phyloP scores from a whole-genome alignment of 2,329 filamentous ascomycete genomes.

The Talaromyces islandicus region DNA sequence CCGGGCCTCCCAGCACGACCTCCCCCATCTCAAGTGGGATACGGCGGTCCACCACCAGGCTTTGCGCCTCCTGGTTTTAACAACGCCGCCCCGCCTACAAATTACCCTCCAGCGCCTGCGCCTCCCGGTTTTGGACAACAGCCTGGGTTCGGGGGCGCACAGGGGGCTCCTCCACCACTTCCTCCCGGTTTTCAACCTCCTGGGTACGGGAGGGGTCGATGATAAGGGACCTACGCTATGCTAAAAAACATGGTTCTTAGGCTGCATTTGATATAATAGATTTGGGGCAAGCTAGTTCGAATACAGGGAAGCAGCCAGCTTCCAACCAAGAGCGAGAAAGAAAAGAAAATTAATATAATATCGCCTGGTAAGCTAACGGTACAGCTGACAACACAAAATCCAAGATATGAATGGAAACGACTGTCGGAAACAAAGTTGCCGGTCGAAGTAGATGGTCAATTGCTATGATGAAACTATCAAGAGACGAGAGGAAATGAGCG shows the following conservation, averaged over 20 bases:
- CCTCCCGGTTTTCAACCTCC: conserved; percentile 39
- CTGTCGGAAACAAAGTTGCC: not conserved
- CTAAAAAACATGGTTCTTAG: not conserved
- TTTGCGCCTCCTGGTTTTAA: conserved; percentile 37
- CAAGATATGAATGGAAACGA: not conserved
- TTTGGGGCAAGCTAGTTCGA: conserved; percentile 6
- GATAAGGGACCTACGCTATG: conserved; percentile 13
- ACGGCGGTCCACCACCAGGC: conserved; percentile 48
- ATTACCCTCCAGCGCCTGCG: conserved; percentile 32
- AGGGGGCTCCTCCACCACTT: conserved; percentile 27
- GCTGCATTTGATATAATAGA: not conserved
- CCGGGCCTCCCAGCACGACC: conserved; percentile 60
- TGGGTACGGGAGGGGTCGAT: conserved; percentile 32
- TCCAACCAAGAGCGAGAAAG: not conserved
- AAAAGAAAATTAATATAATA: not conserved
- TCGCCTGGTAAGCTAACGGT: not conserved
- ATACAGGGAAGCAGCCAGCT: conserved; percentile 2
- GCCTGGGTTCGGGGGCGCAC: conserved; percentile 40
- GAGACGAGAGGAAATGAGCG: not conserved
- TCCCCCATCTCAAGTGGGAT: conserved; percentile 62
- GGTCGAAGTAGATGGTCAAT: not conserved
- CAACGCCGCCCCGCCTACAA: conserved; percentile 22
- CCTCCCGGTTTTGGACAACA: conserved; percentile 48
- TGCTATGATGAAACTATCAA: not conserved
- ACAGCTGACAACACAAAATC: not conserved